Conservation (phyloP, 2,329 filamentous ascomycete species). For the Tolypocladium guangdongense region DNA sequence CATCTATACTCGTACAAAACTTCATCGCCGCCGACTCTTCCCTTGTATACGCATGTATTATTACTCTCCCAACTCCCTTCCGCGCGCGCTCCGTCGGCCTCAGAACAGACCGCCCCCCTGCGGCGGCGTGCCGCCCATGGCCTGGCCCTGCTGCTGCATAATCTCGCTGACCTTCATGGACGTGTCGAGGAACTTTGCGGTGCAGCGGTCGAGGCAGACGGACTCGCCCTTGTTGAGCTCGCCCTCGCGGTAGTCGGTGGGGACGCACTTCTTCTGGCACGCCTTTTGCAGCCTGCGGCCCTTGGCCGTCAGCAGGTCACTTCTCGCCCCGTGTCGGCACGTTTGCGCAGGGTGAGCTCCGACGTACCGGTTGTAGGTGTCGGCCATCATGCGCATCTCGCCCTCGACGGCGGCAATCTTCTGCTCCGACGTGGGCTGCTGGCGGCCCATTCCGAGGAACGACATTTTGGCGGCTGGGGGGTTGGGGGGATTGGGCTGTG, state of each 20-base stretch:
- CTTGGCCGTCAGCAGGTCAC: background rate
- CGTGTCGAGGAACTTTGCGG: slow-evolving; percentile 96
- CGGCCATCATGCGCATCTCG: slow-evolving; percentile 93
- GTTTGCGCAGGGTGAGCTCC: background rate
- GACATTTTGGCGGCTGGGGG: slow-evolving; percentile 23
- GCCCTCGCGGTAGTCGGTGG: slow-evolving; percentile 82
- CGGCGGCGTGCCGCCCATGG: slow-evolving; percentile 38
- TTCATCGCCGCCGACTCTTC: background rate
- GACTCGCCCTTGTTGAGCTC: slow-evolving; percentile 98
- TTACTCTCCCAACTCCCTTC: background rate
- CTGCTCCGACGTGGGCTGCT: slow-evolving; percentile 87
- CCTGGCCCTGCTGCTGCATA: slow-evolving; percentile 78
- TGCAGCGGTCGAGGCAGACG: slow-evolving; percentile 95
- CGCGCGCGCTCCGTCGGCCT: background rate
- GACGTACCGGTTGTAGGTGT: slow-evolving; percentile 91
- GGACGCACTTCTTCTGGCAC: slow-evolving; percentile 91
- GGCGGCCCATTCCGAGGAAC: slow-evolving; percentile 41
- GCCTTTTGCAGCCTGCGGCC: slow-evolving; percentile 63
- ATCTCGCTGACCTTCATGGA: slow-evolving; percentile 96
- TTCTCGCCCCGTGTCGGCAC: background rate
- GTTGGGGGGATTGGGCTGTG: background rate
- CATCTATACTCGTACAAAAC: slow-evolving; percentile 12
- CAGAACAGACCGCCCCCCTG: slow-evolving; percentile 24
- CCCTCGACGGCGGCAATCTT: slow-evolving; percentile 95
- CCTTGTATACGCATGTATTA: background rate